Conservation (phyloP, 805 yeast genomes). For the Lipomyces chichibuensis region DNA sequence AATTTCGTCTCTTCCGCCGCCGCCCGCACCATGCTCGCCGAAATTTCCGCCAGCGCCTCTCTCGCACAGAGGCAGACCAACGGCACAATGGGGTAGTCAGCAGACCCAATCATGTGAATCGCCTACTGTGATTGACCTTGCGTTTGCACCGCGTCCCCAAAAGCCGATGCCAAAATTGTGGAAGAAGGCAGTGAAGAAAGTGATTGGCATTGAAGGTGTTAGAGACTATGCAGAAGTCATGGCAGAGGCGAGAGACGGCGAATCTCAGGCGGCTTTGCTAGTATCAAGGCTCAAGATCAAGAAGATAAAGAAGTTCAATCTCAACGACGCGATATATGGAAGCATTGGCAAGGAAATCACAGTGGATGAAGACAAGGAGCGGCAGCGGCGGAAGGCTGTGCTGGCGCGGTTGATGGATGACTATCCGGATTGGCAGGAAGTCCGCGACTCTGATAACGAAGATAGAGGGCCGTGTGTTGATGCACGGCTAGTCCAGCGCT, state of each 20-base stretch:
- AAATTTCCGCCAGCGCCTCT: neutral
- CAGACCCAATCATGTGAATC: neutral
- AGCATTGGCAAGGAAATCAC: conserved; percentile 24
- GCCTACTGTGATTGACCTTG: neutral
- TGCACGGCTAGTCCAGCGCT: neutral
- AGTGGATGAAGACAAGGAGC: neutral
- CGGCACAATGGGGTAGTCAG: neutral
- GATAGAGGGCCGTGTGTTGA: neutral
- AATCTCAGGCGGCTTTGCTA: neutral
- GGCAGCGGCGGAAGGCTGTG: neutral
- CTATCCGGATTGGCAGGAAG: neutral
- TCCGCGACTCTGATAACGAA: neutral
- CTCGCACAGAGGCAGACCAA: neutral
- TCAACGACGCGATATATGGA: conserved; percentile 22
- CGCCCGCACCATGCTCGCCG: neutral
- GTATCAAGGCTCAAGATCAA: conserved; percentile 4
- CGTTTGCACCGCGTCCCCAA: neutral
- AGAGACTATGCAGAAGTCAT: neutral
- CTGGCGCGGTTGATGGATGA: neutral
- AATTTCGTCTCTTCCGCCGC: neutral
- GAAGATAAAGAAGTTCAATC: conserved; percentile 15
- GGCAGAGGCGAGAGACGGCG: neutral
- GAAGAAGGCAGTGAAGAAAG: conserved; percentile 15
- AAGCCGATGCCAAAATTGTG: conserved; percentile 8
- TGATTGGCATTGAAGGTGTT: conserved; percentile 15